Base-by-base conservation (phyloP, 495 filamentous ascomycete species). In the Aspergillus conjunctus region DNA sequence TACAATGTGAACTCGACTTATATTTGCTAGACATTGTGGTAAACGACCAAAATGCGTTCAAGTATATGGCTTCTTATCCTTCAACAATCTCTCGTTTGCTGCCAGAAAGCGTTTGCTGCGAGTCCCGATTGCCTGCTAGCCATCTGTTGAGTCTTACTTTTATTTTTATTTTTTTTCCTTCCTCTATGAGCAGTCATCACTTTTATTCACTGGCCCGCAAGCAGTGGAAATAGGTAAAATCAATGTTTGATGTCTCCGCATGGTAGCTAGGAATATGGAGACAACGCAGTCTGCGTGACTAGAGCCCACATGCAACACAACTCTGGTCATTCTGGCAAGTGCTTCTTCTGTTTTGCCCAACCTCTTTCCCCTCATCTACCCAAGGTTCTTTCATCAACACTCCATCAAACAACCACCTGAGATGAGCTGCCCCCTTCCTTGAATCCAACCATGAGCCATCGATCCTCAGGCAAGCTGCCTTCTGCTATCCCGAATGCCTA, bases 401-500 rank as follows among this genome's bases (percentile, higher is more conserved):
- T 44, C 26, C 31, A 53, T 18, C 51, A n/a, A 18, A 12, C 14
- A 18, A 33, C 26, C 31, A 32, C 20, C 51, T 53, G 51, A 32
- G 22, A 5, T 22, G n/a, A 17, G 3, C 18, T 10, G 18, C 26
- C 44, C 12, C 1, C 2, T 34, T 20, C n/a, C 22, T 7, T 18
- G 1, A 54, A 5, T 22, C 18, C 7, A 4, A 39, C 51, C 51
- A 41, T 30, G 30, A 53, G 44, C 17, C 18, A 12, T 41, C 58
- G 43, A 12, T 9, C 50, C 14, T 33, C 53, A 30, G 22, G 33
- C 39, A 56, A n/a, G 54, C 14, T 54, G 22, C 14, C 12, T n/a
- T 32, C 45, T 32, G 33, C 34, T 3, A 12, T 51, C 10, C 61
- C 56, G 1, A 71, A 51, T 32, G 58, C 68, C 20, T 70, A 73